These are phyloP conservation scores for Cardamine resedifolia DNA, from an alignment of 345 rosid genomes.

Conservation along the genomic window DNA sequence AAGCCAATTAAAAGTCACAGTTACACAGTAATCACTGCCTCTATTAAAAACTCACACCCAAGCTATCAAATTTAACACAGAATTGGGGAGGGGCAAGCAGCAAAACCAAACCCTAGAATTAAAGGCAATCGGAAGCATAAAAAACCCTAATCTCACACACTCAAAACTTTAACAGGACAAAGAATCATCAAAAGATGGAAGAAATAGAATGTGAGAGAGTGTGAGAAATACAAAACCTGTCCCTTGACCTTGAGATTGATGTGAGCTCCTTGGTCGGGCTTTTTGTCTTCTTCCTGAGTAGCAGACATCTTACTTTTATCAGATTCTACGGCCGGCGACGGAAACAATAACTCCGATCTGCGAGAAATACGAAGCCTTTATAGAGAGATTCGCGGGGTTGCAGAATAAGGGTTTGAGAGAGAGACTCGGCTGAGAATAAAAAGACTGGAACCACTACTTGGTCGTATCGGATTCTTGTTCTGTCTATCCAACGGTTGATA, in stretches of 20 bases:
- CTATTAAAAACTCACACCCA: neutral
- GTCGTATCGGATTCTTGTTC: conserved; percentile 36
- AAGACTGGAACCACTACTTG: conserved; percentile 17
- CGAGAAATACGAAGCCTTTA: neutral
- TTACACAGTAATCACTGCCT: neutral
- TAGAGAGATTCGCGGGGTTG: conserved; percentile 34
- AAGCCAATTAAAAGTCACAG: neutral
- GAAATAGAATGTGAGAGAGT: neutral
- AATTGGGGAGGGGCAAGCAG: neutral
- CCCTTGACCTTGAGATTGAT: conserved; percentile 92
- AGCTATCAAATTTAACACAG: neutral
- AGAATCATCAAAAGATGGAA: neutral
- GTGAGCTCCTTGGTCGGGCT: conserved; percentile 75
- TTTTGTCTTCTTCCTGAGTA: conserved; percentile 70
- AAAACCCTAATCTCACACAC: neutral
- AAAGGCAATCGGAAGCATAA: neutral
- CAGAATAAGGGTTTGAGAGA: conserved; percentile 4
- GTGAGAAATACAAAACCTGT: conserved; percentile 49
- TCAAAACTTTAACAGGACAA: neutral
- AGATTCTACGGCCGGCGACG: neutral
- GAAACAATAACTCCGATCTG: neutral
- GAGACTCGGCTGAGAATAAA: conserved; percentile 10
- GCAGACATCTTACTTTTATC: conserved; percentile 44
- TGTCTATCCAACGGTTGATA: conserved; percentile 1
- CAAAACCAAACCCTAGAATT: conserved; percentile 18